Evolutionary conservation across 164 flowering plant genomes (phyloP).

Genomic region (Magnolia officinalis): DNA sequence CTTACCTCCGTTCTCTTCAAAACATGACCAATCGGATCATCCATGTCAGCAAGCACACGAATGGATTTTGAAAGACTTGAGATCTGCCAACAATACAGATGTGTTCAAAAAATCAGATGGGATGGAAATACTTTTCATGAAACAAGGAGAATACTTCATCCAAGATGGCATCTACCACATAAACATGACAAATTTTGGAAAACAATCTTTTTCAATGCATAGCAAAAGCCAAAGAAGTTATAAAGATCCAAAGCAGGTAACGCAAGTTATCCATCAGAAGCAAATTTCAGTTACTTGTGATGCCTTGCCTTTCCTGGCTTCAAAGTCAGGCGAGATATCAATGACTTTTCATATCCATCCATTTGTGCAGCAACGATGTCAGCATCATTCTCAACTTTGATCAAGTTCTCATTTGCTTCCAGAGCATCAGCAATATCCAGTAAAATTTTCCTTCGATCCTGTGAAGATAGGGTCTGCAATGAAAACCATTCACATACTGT

Average conservation of each 20-base stretch:
- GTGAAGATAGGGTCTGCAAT: slow-evolving; percentile 64
- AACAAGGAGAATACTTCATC: neutral
- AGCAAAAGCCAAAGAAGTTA: neutral
- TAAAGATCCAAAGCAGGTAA: neutral
- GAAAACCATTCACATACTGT: slow-evolving; percentile 6
- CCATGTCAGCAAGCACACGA: slow-evolving; percentile 89
- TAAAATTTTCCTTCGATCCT: slow-evolving; percentile 67
- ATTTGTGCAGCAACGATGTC: slow-evolving; percentile 75
- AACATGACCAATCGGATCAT: slow-evolving; percentile 86
- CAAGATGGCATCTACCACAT: neutral
- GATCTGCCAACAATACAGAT: slow-evolving; percentile 39
- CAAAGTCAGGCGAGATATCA: slow-evolving; percentile 73
- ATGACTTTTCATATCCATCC: slow-evolving; percentile 80
- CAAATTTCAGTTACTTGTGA: slow-evolving; percentile 1
- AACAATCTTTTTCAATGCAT: neutral
- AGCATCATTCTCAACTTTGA: slow-evolving; percentile 73
- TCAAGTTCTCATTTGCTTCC: slow-evolving; percentile 67
- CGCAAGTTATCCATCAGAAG: neutral
- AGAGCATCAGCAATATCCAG: slow-evolving; percentile 81
- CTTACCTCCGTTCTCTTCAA: slow-evolving; percentile 80
- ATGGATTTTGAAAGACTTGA: slow-evolving; percentile 73
- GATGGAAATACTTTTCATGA: neutral
- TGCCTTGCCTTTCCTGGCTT: slow-evolving; percentile 81
- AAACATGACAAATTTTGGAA: neutral
- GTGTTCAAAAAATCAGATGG: neutral